phyloP scores from a whole-genome alignment of 106 monocot genomes.

The Phalaenopsis equestris region DNA sequence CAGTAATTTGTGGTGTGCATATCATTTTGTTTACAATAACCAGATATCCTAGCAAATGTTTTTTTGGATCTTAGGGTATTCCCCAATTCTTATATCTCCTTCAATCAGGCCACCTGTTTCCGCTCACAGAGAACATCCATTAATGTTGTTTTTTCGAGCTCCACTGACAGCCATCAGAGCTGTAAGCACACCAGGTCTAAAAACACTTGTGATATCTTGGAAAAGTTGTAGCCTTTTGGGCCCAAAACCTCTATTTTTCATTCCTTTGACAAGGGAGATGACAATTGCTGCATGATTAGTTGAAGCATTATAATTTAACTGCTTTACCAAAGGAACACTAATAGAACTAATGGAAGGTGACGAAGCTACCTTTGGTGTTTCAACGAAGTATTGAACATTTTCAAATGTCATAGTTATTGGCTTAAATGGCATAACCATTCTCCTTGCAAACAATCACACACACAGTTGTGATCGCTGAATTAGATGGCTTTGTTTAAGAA shows the following conservation, averaged over 20 bases:
- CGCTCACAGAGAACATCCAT: conserved; percentile 53
- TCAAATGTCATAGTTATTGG: conserved; percentile 19
- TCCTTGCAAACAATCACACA: conserved; percentile 1
- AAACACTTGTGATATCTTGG: conserved; percentile 33
- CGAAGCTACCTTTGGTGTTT: conserved; percentile 12
- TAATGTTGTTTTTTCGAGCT: conserved; percentile 46
- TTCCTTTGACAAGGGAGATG: conserved; percentile 5
- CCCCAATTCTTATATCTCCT: conserved; percentile 52
- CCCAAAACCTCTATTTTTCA: conserved; percentile 25
- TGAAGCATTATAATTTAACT: not conserved
- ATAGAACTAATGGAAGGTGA: not conserved
- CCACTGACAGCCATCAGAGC: conserved; percentile 50
- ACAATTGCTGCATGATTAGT: not conserved
- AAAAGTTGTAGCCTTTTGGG: conserved; percentile 29
- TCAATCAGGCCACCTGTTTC: conserved; percentile 35
- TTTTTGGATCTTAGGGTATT: conserved; percentile 35
- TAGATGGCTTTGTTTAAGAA: no score
- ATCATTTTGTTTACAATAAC: conserved; percentile 47
- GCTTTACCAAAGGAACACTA: not conserved
- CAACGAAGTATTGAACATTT: conserved; percentile 24
- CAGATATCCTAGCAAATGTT: conserved; percentile 43
- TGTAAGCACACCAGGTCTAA: conserved; percentile 34
- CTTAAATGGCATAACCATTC: conserved; percentile 13
- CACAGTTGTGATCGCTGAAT: not conserved
- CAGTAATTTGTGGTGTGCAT: conserved; percentile 42